phyloP scores from a whole-genome alignment of 2,329 filamentous ascomycete genomes.

The Bipolaris bicolor region DNA sequence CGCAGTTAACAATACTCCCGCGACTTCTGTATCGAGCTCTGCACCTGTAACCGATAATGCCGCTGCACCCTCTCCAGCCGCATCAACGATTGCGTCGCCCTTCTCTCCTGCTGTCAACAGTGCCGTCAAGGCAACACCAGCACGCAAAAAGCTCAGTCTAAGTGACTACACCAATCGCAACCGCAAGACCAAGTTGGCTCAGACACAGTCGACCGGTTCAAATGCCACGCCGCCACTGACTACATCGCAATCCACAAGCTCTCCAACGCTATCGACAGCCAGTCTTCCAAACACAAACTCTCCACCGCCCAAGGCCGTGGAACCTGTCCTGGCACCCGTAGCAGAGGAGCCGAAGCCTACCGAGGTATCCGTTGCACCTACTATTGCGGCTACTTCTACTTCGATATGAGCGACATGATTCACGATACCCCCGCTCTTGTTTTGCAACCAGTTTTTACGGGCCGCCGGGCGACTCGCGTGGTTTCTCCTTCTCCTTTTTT shows the following conservation, averaged over 20 bases:
- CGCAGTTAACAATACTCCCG: slow-evolving; percentile 22
- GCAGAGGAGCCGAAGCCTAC: slow-evolving; percentile 33
- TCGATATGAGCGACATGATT: slow-evolving; percentile 34
- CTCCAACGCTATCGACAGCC: slow-evolving; percentile 41
- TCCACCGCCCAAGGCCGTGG: slow-evolving; percentile 34
- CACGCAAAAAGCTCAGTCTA: slow-evolving; percentile 59
- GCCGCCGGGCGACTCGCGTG: slow-evolving; percentile 28
- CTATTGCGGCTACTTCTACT: slow-evolving; percentile 24
- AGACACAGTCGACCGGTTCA: slow-evolving; percentile 34
- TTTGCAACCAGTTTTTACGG: slow-evolving; percentile 18
- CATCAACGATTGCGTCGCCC: slow-evolving; percentile 31
- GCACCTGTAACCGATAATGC: slow-evolving; percentile 25
- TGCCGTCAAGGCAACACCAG: slow-evolving; percentile 50
- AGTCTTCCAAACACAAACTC: slow-evolving; percentile 40
- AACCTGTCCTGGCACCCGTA: slow-evolving; percentile 35
- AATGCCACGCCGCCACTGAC: slow-evolving; percentile 31
- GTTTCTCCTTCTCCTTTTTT: slow-evolving; percentile 21
- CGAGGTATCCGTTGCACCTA: slow-evolving; percentile 15
- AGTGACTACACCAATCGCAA: slow-evolving; percentile 58
- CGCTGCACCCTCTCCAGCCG: slow-evolving; percentile 40
- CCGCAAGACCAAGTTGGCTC: slow-evolving; percentile 49
- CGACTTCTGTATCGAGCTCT: slow-evolving; percentile 36
- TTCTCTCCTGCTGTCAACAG: slow-evolving; percentile 51
- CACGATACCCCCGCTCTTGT: slow-evolving; percentile 34
- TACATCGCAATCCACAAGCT: slow-evolving; percentile 36